A percentile compares a stretch with the other conserved stretches of the same genome.
Evolutionary conservation across 2,329 filamentous ascomycete species (phyloP).

Genomic region (Colletotrichum lupini): DNA sequence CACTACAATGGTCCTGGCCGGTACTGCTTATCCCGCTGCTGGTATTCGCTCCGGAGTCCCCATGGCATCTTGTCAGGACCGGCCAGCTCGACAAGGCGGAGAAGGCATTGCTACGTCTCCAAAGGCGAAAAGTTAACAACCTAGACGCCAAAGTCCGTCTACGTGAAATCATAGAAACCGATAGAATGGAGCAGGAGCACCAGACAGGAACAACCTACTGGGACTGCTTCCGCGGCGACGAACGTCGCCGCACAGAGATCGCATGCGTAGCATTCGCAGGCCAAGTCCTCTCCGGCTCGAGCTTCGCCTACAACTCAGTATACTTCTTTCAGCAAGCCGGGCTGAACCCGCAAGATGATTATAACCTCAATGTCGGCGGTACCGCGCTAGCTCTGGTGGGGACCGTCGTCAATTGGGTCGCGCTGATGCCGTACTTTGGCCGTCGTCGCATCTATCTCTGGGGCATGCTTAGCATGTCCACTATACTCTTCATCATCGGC

Average conservation of each 20-base stretch:
- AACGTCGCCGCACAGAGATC: slow-evolving; percentile 50
- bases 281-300: slow-evolving; percentile 41
- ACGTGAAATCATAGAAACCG: slow-evolving; percentile 55
- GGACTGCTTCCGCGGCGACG: slow-evolving; percentile 53
- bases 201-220: slow-evolving; percentile 48
- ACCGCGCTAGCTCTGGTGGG: slow-evolving; percentile 54
- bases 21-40: slow-evolving; percentile 52
- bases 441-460: slow-evolving; percentile 56
- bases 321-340: slow-evolving; percentile 52
- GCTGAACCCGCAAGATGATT: slow-evolving; percentile 43
- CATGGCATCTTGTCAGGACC: slow-evolving; percentile 54
- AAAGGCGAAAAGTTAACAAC: slow-evolving; percentile 2
- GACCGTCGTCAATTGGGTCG: slow-evolving; percentile 56
- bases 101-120: slow-evolving; percentile 43
- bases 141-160: slow-evolving; percentile 48
- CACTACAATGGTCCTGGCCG: slow-evolving; percentile 61
- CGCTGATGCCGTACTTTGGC: slow-evolving; percentile 52
- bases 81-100: slow-evolving; percentile 46
- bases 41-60: slow-evolving; percentile 58
- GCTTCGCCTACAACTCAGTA: slow-evolving; percentile 50
- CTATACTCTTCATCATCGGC: slow-evolving; percentile 53
- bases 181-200: slow-evolving; percentile 48
- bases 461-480: slow-evolving; percentile 54
- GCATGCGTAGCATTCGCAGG: slow-evolving; percentile 44
- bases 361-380: slow-evolving; percentile 51